A percentile compares a stretch with the other conserved stretches of the same genome.
Conservation (phyloP, 139 green algal species). For the Chlamydomonas eustigma region DNA sequence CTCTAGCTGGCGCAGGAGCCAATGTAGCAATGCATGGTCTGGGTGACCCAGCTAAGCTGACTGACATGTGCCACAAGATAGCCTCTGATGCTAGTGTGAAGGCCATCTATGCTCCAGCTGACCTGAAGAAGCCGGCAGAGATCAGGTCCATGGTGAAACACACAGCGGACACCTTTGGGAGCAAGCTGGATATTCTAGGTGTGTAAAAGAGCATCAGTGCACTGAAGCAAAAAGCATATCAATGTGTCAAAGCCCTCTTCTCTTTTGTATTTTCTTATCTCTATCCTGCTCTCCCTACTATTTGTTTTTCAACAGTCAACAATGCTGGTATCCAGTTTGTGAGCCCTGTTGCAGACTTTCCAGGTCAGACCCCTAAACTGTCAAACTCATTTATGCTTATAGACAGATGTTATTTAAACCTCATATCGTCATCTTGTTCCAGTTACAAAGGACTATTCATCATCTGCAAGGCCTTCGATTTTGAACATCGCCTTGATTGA, state of each 20-base stretch:
- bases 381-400: too few species aligned
- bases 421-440: too few species aligned
- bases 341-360: too few species aligned
- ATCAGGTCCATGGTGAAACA: conserved; percentile 48
- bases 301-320: neutral
- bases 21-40: conserved; percentile 57
- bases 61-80: conserved; percentile 9
- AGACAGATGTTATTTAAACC: too few species aligned
- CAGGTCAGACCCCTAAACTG: too few species aligned
- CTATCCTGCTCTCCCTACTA: neutral
- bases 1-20: conserved; percentile 40
- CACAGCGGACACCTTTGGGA: conserved; percentile 19
- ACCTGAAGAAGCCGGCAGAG: conserved; percentile 36
- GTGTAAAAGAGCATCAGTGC: too few species aligned
- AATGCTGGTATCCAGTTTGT: neutral
- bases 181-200: conserved; percentile 48
- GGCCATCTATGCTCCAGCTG: conserved; percentile 30
- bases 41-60: conserved; percentile 20
- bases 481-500: too few species aligned
- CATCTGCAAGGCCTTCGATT: too few species aligned
- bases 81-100: conserved; percentile 18
- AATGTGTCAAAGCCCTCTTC: neutral
- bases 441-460: too few species aligned
- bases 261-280: neutral
- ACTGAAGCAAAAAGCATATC: neutral